A percentile compares a stretch with the other conserved stretches of the same genome.
phyloP scores from a whole-genome alignment of 2,329 filamentous ascomycete species.

The Ophiostoma triangulosporum region DNA sequence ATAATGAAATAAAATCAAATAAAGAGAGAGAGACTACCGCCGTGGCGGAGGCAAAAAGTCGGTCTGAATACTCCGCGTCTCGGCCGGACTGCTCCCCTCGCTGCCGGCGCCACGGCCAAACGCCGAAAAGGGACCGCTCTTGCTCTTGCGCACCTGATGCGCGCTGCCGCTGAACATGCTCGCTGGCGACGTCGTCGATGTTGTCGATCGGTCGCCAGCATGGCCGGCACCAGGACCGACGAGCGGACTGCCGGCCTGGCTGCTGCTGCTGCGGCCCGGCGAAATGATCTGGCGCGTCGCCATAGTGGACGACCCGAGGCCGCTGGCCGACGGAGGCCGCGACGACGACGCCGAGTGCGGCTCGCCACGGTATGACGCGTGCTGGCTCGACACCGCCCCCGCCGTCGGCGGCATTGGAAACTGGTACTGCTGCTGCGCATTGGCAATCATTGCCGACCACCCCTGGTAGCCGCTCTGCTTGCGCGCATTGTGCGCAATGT shows the following conservation, averaged over 20 bases:
- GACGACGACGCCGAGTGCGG: neutral
- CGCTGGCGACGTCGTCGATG: neutral
- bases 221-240: neutral
- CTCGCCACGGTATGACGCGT: neutral
- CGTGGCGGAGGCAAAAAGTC: neutral
- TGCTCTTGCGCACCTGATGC: neutral
- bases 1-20: neutral
- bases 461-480: constrained; percentile 5
- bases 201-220: neutral
- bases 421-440: constrained; percentile 4
- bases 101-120: neutral
- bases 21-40: neutral
- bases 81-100: neutral
- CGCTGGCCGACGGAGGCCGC: neutral
- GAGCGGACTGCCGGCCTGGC: neutral
- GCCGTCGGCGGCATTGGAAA: too few relatives aligned
- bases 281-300: neutral
- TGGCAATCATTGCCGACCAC: constrained; percentile 5
- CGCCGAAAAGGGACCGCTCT: neutral
- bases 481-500: neutral
- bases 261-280: too few relatives aligned
- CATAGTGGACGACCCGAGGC: neutral
- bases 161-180: neutral
- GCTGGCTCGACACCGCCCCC: neutral
- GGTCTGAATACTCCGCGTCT: neutral